These are phyloP conservation scores for Lasiodiplodia theobromae DNA, from an alignment of 2,329 filamentous ascomycete species.

Conservation along the genomic window DNA sequence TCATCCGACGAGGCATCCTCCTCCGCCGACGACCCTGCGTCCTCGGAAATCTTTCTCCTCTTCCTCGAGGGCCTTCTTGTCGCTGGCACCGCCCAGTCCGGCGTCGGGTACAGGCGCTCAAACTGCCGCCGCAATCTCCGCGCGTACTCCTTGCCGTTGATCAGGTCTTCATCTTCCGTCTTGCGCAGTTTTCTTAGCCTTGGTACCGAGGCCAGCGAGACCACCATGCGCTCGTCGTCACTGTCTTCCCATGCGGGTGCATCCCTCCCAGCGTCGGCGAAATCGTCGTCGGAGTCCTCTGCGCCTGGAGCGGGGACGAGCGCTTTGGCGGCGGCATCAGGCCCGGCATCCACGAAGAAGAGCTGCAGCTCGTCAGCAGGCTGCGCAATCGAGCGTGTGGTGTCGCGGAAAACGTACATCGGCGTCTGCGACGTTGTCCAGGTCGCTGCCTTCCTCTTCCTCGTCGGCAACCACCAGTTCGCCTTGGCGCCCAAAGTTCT, in stretches of 20 bases:
- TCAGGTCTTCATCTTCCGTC: conserved; percentile 82
- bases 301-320: conserved; percentile 50
- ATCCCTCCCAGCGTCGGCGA: conserved; percentile 45
- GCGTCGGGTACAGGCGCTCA: conserved; percentile 65
- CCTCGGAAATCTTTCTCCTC: conserved; percentile 54
- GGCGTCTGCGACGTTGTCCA: conserved; percentile 76
- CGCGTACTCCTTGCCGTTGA: conserved; percentile 86
- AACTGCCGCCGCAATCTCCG: conserved; percentile 77
- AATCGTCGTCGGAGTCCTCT: conserved; percentile 47
- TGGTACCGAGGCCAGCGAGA: conserved; percentile 80
- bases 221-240: conserved; percentile 85
- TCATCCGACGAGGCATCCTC: conserved; percentile 63
- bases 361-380: conserved; percentile 54
- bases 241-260: conserved; percentile 88
- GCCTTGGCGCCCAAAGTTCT: conserved; percentile 58
- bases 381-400: not conserved
- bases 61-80: conserved; percentile 50
- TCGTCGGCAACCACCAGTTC: conserved; percentile 44
- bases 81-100: conserved; percentile 65
- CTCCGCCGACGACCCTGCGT: conserved; percentile 53
- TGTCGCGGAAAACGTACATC: conserved; percentile 56
- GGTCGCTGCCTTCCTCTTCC: conserved; percentile 53
- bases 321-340: conserved; percentile 52
- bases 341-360: conserved; percentile 80
- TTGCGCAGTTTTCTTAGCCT: conserved; percentile 83